Evolutionary conservation across 225 moss, liverwort and hornwort species (phyloP), one percentile per base, ranked within the genome.

Genomic region (Polytrichum commune): DNA sequence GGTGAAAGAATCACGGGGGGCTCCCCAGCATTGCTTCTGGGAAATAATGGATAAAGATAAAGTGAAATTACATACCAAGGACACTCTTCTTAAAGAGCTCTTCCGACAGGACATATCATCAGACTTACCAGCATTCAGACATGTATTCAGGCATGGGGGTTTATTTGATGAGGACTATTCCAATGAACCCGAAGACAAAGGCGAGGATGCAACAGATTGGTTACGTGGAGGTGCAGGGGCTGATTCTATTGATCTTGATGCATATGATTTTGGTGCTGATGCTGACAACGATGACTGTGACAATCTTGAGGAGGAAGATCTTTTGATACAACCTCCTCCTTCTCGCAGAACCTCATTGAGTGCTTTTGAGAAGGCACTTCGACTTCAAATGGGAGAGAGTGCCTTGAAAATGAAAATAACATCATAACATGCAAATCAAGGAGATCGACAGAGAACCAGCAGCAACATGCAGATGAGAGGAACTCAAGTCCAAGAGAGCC

Each of bases 181-280:
- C 16, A 60, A 1, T 9, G 79, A 79, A 30, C 71, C 75, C 13
- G 84, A 77, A 73, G 77, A 77, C 69, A 81, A 62, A 57, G 87
- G 84, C 35, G 69, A 66, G 57, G 84, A 87, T 64, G 83, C 81
- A 27, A 78, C 79, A 55, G 87, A 79, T 63, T 87, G 87, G 87
- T 55, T 87, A 68, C 87, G 78, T 46, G 77, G 79, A 63, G 72
- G 60, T 30, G 79, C 77, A 57, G 64, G 53, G 26, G 65, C 58
- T 1, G 81, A 87, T 10, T 76, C 76, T 26, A 69, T 74, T 55
- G 81, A 84, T 63, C 28, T 63, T 13, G 84, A 81, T 29, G 29
- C 69, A 5, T 78, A 79, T 38, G 72, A 78, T 22, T 75, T 56
- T 55, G 67, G 78, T 32, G 71, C 65, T 35, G 83, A 83, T 64